These are phyloP conservation scores for Exophiala viscosa DNA, from an alignment of 2,329 filamentous ascomycete genomes.

Conservation along the genomic window DNA sequence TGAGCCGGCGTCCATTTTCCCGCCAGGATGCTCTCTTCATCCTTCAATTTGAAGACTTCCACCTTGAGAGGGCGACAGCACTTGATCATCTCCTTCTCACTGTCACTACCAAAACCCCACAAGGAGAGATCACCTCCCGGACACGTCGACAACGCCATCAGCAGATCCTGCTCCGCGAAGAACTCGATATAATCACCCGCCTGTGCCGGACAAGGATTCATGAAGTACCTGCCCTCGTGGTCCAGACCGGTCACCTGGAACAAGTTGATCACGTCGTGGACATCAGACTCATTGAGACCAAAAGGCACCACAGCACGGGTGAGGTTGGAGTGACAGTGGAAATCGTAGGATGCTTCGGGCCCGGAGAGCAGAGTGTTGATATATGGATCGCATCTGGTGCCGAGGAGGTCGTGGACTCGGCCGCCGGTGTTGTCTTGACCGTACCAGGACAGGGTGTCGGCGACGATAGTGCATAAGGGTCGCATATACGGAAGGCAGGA, in stretches of 20 bases:
- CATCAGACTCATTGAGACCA: slow-evolving; percentile 67
- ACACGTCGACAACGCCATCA: slow-evolving; percentile 64
- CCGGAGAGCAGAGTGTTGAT: slow-evolving; percentile 70
- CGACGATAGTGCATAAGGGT: slow-evolving; percentile 64
- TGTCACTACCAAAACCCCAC: slow-evolving; percentile 67
- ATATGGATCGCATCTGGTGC: slow-evolving; percentile 81
- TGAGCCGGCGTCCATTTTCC: slow-evolving; percentile 62
- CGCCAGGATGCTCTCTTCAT: slow-evolving; percentile 44
- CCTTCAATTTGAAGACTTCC: slow-evolving; percentile 64
- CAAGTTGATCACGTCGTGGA: slow-evolving; percentile 81
- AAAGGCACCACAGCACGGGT: slow-evolving; percentile 66
- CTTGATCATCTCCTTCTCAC: slow-evolving; percentile 64
- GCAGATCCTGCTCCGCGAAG: slow-evolving; percentile 72
- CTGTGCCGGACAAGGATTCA: slow-evolving; percentile 52
- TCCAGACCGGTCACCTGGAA: slow-evolving; percentile 82
- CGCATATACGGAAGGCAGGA: slow-evolving; percentile 72
- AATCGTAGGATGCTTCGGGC: slow-evolving; percentile 62
- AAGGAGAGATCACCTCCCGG: slow-evolving; percentile 75
- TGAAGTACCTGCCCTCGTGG: slow-evolving; percentile 69
- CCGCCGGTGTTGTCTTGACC: slow-evolving; percentile 61
- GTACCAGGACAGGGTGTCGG: slow-evolving; percentile 61
- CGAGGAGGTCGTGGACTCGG: slow-evolving; percentile 72
- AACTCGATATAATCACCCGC: slow-evolving; percentile 63
- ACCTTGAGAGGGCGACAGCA: slow-evolving; percentile 72
- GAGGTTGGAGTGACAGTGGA: slow-evolving; percentile 80